Evolutionary conservation across 2,329 filamentous ascomycete genomes (phyloP).

Genomic region (Podosphaera fusca): DNA sequence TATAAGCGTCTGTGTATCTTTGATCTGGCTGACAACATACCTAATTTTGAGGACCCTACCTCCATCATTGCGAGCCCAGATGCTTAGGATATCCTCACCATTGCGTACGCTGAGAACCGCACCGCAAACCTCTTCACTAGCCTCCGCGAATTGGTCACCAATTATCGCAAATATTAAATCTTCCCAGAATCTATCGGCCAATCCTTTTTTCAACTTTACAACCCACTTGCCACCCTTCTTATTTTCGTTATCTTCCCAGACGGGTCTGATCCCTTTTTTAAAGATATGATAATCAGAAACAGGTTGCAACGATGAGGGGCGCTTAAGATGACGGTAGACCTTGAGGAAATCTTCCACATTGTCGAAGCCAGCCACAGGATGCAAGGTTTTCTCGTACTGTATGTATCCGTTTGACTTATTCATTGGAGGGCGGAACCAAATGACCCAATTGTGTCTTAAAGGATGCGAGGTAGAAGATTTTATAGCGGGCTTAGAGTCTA

Average conservation of each 20-base stretch:
- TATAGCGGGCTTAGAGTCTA: conserved; percentile 18
- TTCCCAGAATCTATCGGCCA: conserved; percentile 93
- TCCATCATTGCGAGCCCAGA: conserved; percentile 89
- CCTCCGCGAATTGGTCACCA: conserved; percentile 84
- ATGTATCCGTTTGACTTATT: conserved; percentile 72
- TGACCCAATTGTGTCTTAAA: conserved; percentile 75
- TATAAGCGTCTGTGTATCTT: not conserved
- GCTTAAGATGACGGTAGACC: conserved; percentile 72
- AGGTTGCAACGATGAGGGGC: conserved; percentile 65
- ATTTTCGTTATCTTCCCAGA: conserved; percentile 98
- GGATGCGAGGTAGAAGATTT: conserved; percentile 28
- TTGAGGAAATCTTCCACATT: conserved; percentile 81
- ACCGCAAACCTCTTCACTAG: conserved; percentile 82
- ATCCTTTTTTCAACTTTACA: conserved; percentile 86
- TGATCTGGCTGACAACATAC: conserved; percentile 25
- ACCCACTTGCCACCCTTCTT: conserved; percentile 95
- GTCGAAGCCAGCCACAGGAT: conserved; percentile 59
- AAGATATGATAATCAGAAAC: conserved; percentile 98
- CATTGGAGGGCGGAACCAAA: conserved; percentile 93
- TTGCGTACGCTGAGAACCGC: conserved; percentile 84
- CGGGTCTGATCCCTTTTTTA: conserved; percentile 83
- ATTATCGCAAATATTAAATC: conserved; percentile 75
- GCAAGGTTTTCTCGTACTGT: conserved; percentile 92
- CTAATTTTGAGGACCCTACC: conserved; percentile 90
- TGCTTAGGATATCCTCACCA: conserved; percentile 89